Evolutionary conservation across 2,329 filamentous ascomycete genomes (phyloP).

Genomic region (Cladosporium sp.): DNA sequence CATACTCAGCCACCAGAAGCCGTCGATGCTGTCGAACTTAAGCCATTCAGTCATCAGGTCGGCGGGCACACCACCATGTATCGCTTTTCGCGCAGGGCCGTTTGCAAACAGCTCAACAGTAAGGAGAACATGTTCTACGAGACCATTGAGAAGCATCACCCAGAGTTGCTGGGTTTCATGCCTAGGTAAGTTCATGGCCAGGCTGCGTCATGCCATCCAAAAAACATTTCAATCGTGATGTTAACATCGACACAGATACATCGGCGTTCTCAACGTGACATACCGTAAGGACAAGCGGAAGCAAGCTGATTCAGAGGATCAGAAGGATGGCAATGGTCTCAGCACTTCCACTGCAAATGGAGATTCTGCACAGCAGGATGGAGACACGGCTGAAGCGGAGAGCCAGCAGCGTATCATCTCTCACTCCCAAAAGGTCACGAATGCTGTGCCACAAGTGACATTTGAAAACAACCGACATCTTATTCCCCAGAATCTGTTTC

Average conservation of each 20-base stretch:
- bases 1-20: slow-evolving; percentile 48
- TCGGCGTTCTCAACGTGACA: slow-evolving; percentile 93
- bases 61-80: slow-evolving; percentile 95
- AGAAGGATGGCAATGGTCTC: not conserved
- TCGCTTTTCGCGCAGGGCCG: slow-evolving; percentile 88
- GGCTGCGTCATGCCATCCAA: not conserved
- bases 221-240: not conserved
- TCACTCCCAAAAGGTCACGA: slow-evolving; percentile 71
- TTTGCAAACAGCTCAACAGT: slow-evolving; percentile 98
- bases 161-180: slow-evolving; percentile 83
- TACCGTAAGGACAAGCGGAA: slow-evolving; percentile 75
- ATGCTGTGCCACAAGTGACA: slow-evolving; percentile 76
- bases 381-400: slow-evolving; percentile 19
- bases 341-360: not conserved
- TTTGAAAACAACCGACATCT: slow-evolving; percentile 94
- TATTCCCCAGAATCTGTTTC: slow-evolving; percentile 75
- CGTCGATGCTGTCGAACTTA: slow-evolving; percentile 87
- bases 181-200: slow-evolving; percentile 57
- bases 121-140: slow-evolving; percentile 99
- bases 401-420: slow-evolving; percentile 53
- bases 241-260: slow-evolving; percentile 61
- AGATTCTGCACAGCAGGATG: slow-evolving; percentile 12
- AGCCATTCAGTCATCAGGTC: slow-evolving; percentile 95
- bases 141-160: slow-evolving; percentile 85
- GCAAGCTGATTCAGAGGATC: slow-evolving; percentile 20